These are phyloP conservation scores for Phytophthora uliginosa DNA, from an alignment of 352 stramenopile genomes.

Conservation along the genomic window DNA sequence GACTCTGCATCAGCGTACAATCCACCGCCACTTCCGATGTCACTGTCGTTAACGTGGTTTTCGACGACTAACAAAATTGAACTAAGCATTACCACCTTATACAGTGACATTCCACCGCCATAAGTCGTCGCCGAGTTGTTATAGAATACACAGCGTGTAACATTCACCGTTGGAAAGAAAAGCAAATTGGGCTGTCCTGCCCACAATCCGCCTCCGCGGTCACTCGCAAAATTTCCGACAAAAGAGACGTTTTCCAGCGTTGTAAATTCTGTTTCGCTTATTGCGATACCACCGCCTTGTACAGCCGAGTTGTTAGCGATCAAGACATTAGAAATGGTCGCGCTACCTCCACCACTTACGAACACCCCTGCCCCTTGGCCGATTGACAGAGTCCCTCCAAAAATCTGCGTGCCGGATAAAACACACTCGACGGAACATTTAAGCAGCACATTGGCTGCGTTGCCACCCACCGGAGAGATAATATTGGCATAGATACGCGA, in stretches of 20 bases:
- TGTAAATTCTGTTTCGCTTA: constrained; percentile 24
- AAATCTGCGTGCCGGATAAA: constrained; percentile 36
- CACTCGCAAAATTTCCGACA: constrained; percentile 34
- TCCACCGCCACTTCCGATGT: constrained; percentile 42
- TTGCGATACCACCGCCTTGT: constrained; percentile 43
- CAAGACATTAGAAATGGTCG: constrained; percentile 25
- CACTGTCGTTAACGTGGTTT: constrained; percentile 34
- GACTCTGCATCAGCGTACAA: constrained; percentile 22
- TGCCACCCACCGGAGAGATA: constrained; percentile 11
- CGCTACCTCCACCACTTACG: constrained; percentile 33
- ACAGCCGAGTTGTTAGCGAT: constrained; percentile 42
- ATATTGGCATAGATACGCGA: constrained; percentile 41
- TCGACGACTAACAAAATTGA: constrained; percentile 39
- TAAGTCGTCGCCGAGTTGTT: constrained; percentile 44
- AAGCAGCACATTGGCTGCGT: constrained; percentile 44
- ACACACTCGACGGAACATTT: constrained; percentile 30
- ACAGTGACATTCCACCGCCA: constrained; percentile 43
- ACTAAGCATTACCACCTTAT: constrained; percentile 12
- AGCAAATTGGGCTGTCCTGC: constrained; percentile 4
- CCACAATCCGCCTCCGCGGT: constrained; percentile 39
- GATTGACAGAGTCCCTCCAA: constrained; percentile 16
- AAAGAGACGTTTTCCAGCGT: constrained; percentile 28
- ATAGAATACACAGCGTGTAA: constrained; percentile 46
- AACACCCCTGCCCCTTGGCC: constrained; percentile 47
- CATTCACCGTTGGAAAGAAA: constrained; percentile 1